These are phyloP conservation scores for Stagonosporopsis tanaceti DNA, from an alignment of 2,329 filamentous ascomycete species.

Conservation along the genomic window DNA sequence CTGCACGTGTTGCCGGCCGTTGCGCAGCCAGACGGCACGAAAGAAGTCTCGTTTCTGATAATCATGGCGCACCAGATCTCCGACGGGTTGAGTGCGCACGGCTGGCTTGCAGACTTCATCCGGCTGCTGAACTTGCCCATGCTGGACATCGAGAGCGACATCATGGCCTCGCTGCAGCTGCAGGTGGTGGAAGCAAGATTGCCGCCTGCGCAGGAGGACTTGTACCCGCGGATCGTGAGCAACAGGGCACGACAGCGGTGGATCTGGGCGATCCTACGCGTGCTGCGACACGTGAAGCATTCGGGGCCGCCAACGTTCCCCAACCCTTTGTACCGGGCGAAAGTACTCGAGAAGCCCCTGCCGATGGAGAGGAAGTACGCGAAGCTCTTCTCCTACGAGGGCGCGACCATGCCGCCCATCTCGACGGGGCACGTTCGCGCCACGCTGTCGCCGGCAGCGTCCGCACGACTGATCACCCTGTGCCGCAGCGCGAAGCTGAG, in stretches of 20 bases:
- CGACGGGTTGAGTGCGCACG: conserved; percentile 54
- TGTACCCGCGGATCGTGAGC: conserved; percentile 53
- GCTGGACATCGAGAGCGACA: conserved; percentile 15
- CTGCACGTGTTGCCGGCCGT: conserved; percentile 51
- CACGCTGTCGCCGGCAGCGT: conserved; percentile 42
- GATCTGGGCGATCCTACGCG: conserved; percentile 57
- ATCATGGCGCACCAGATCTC: conserved; percentile 56
- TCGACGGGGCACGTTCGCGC: conserved; percentile 46
- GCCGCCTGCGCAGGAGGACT: conserved; percentile 56
- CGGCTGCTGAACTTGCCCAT: conserved; percentile 32
- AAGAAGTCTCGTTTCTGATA: conserved; percentile 47
- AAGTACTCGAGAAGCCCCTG: conserved; percentile 23
- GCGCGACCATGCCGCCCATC: conserved; percentile 44
- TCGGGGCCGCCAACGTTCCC: conserved; percentile 51
- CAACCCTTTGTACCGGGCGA: conserved; percentile 51
- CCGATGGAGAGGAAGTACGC: conserved; percentile 44
- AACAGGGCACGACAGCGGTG: conserved; percentile 53
- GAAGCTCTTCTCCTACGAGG: conserved; percentile 51
- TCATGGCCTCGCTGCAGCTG: conserved; percentile 1
- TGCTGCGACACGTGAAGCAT: conserved; percentile 54
- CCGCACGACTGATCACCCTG: conserved; percentile 48
- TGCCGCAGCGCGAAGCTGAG: conserved; percentile 50
- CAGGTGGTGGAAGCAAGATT: conserved; percentile 40
- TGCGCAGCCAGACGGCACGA: conserved; percentile 32
- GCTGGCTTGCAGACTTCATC: conserved; percentile 54